A percentile compares a stretch with the other conserved stretches of the same genome.
Conservation (phyloP, 2,329 filamentous ascomycete species). For the Trichoderma oligosporum region DNA sequence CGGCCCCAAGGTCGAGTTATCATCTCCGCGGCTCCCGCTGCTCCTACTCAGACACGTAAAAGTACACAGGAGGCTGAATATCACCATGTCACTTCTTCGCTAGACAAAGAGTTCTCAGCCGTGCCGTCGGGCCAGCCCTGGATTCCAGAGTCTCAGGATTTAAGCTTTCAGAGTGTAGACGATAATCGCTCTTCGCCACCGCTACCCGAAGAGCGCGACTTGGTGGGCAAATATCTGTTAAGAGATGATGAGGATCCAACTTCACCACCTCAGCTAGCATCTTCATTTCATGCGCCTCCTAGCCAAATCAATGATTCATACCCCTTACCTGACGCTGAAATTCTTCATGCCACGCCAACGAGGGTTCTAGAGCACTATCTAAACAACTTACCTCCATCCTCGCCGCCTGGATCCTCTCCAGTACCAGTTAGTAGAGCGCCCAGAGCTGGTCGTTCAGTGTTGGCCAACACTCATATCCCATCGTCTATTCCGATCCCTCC, state of each 20-base stretch:
- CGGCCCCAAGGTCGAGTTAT: constrained; percentile 26
- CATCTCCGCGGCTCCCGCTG: neutral
- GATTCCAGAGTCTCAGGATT: constrained; percentile 35
- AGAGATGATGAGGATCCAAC: neutral
- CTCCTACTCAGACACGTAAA: too few relatives aligned
- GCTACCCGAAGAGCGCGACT: constrained; percentile 17
- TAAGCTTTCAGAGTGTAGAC: constrained; percentile 44
- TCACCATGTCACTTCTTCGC: neutral
- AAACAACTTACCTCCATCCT: constrained; percentile 18
- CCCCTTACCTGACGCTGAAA: constrained; percentile 33
- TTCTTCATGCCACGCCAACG: constrained; percentile 43
- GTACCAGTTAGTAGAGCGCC: constrained; percentile 20
- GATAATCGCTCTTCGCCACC: constrained; percentile 42
- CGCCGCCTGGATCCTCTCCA: constrained; percentile 26
- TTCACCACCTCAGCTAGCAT: neutral
- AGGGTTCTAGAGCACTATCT: constrained; percentile 49
- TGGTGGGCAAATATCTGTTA: neutral
- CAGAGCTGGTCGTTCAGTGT: neutral
- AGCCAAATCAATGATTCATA: constrained; percentile 56
- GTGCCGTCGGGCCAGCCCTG: constrained; percentile 24
- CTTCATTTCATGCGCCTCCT: constrained; percentile 42
- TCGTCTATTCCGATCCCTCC: constrained; percentile 27
- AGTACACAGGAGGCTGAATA: neutral
- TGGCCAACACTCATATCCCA: constrained; percentile 17
- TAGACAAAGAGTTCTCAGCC: constrained; percentile 19